These are phyloP conservation scores for Schizothecium vesticola DNA, from an alignment of 495 filamentous ascomycete species.

Conservation along the genomic window DNA sequence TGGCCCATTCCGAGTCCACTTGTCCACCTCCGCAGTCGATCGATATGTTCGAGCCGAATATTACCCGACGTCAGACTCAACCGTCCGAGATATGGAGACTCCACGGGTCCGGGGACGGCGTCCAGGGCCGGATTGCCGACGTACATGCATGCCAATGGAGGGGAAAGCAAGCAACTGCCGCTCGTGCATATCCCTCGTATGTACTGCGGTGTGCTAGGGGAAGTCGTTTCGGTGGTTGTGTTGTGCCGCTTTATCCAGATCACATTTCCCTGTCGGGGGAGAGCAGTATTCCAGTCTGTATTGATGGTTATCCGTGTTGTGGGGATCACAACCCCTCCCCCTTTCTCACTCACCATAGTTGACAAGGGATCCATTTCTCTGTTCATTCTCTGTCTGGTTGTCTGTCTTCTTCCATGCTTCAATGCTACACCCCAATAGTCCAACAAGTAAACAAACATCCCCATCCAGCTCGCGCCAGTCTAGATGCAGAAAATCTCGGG, in stretches of 20 bases:
- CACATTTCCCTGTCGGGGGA: not conserved
- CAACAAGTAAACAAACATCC: not conserved
- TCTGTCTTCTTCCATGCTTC: not conserved
- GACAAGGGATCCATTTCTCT: not conserved
- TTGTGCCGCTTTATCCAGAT: not conserved
- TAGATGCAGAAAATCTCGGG: slow-evolving; percentile 8
- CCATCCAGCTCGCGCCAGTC: slow-evolving; percentile 11
- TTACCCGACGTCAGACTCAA: not conserved
- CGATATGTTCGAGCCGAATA: not conserved
- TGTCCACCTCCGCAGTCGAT: not conserved
- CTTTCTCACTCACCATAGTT: too few species aligned
- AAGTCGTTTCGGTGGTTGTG: too few species aligned
- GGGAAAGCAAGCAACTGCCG: not conserved
- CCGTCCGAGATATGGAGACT: not conserved
- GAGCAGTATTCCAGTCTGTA: too few species aligned
- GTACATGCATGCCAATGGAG: not conserved
- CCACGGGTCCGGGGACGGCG: not conserved
- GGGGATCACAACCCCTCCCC: not conserved
- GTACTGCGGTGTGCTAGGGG: not conserved
- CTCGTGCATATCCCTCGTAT: not conserved
- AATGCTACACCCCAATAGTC: not conserved
- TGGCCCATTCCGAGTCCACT: not conserved
- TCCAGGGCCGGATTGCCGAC: not conserved
- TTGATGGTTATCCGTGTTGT: not conserved
- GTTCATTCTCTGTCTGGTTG: not conserved